Base-by-base conservation (phyloP, 441 rosid genomes). In the Rhodomyrtus psidioides region DNA sequence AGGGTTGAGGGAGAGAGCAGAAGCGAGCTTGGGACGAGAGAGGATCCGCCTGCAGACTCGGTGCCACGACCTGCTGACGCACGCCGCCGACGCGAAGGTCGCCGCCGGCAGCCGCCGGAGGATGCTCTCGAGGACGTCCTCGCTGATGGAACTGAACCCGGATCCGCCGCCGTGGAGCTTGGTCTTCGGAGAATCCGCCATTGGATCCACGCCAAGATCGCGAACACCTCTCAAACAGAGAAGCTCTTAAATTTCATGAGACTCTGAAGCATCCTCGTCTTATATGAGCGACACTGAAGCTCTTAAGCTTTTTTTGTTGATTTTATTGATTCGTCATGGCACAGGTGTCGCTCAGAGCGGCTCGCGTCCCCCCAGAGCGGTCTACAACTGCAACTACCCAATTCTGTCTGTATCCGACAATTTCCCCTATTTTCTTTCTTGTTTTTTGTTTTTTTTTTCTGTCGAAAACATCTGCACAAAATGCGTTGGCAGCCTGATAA, bases 61-160 rank as follows among this genome's bases (percentile, higher is more conserved):
- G 89, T 85, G 89, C 97, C 96, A 95, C 8, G 91, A 88, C 86
- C 90, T 90, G 91, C 86, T 91, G 58, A 95, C 97, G 84, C 95
- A 90, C 1, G 95, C 92, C 16, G 95, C 96, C 49, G 93, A 92
- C 23, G 94, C 94, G 27, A 95, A 92, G 4, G 94, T 91, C 53
- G 39, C 28, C 23, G 96, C 95, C 2, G 95, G 93, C 28, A 94
- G 86, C 84, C 92, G 89, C 17, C 84, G 86, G 79, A 95, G 89
- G 56, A 95, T 92, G 85, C 90, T 91, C 21, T 89, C 88, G 1
- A 93, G 91, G 81, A 93, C 85, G 82, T 94, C 95, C 21, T 94
- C 94, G 82, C 86, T 91, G 24, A 87, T 86, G 7, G 82, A 26
- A 58, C 88, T 82, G 59, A 92, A 91, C 24, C 70, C 88, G 42